Evolutionary conservation across 2,329 filamentous ascomycete species (phyloP), one percentile per base, ranked within the genome.

Genomic region (Leptosphaerulina australis): DNA sequence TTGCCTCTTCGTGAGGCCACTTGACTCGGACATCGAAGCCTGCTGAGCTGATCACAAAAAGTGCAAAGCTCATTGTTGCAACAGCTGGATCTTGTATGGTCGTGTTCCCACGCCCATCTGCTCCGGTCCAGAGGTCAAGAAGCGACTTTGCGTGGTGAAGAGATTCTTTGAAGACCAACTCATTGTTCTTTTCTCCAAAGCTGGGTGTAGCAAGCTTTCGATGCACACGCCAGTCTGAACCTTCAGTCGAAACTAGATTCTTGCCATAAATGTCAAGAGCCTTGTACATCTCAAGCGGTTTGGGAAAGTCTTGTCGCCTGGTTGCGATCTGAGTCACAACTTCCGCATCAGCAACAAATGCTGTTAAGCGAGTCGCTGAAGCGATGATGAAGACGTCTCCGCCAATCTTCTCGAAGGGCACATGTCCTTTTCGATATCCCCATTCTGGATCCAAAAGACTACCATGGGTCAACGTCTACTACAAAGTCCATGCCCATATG

Each of bases 181-280:
- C 77, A 48, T 89, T 86, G 69, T 90, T 92, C 73, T 81, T 85
- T 74, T 93, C 89, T 49, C 87, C 90, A 71, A 93, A 92, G 3
- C 83, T 83, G 0, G 88, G 84, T 21, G 85, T 83, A 0, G 85
- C 87, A 33, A 86, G 81, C 72, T 88, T 90, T 54, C 88, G 82
- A 68, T 93, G 88, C 71, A 83, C 79, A 24, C 85, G 84, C 89
- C 88, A 93, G 21, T 81, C 72, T 1, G 76, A 67, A 1, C 88
- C 88, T 69, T 92, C 88, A 2, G 86, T 84, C 0, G 83, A 84
- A 17, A 92, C 73, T 1, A 92, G 80, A 66, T 90, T 93, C 47
- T 83, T 79, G 26, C 89, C 88, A 66, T 87, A 92, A 17, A 88
- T 75, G 36, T 84, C 79, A 22, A 89, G 74, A 11, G 82, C 75